Evolutionary conservation across 768 basidiomycete genomes (phyloP), one percentile per base, ranked within the genome.

Genomic region (Phlegmacium glaucopus): DNA sequence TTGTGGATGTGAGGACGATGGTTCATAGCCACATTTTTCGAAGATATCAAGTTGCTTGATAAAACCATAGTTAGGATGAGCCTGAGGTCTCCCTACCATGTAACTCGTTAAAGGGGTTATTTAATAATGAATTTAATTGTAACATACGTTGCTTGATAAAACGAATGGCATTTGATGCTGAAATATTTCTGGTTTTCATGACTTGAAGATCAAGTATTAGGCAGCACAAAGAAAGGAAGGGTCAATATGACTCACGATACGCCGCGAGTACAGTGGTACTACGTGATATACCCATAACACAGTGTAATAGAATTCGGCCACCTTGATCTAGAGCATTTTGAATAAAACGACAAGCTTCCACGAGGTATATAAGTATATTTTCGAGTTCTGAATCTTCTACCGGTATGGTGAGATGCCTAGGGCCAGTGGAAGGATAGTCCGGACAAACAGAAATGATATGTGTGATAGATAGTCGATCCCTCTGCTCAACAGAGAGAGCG

Each of bases 241-340:
- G n/a, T n/a, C n/a, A 22, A 30, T 12, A 49, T 32, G 40, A 70
- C 78, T 64, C 60, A 80, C 77, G 60, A 58, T 75, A 82, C 12
- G 79, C 80, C 42, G 74, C 76, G 18, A 82, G 69, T 18, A 79
- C 76, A 8, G 85, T 80, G 32, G 79, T 69, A 52, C 85, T 87
- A 51, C 87, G 72, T 0, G 83, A 89, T 7, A 88, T 65, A 5
- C 87, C 87, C 78, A 86, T 83, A 9, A 81, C 69, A 58, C 87
- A 88, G 51, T 89, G 87, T 11, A 88, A 81, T 9, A 89, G 73
- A 5, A 87, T 78, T 39, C 68, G 72, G 0, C 84, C 84, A 18
- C 76, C 74, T 1, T 58, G 32, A 8, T 66, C 60, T 34, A 89
- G 53, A 4, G 86, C 83, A 16, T 69, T 51, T 53, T 83, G 72